Evolutionary conservation across 257 asterid genomes (phyloP), one percentile per base, ranked within the genome.

Genomic region (Capsicum baccatum): DNA sequence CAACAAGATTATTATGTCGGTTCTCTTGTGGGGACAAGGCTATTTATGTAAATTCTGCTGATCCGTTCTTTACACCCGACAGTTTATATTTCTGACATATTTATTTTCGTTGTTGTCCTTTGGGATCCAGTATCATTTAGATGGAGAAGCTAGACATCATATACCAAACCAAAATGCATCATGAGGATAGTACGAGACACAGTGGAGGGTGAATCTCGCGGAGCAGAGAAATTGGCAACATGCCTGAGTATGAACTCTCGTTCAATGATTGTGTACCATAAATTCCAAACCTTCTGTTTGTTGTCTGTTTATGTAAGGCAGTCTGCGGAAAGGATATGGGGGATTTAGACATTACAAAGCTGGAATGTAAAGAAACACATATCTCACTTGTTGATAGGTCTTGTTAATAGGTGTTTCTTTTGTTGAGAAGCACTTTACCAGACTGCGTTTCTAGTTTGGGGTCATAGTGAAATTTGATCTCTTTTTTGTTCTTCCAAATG

Each of bases 61-160:
- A 13, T 52, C 60, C 48, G 4, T 15, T 52, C 63, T 52, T 26
- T 50, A 76, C 56, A 76, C 21, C n/a, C 7, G 44, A 50, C 60
- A 50, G 50, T 21, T 13, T 21, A 52, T 52, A 76, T 76, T 54
- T 78, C 48, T 78, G 33, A 74, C 50, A 21, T 26, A 7, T 70
- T 42, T 67, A 70, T 42, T 42, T 71, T 71, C 37, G 4, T 78
- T 54, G 64, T 33, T 78, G 64, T 54, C 47, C 47, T 15, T 54
- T 78, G 82, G 6, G 9, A 54, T 78, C 82, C 82, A 78, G 82
- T 78, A 78, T 78, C 82, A 78, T 78, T 78, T 78, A 64, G 82
- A 54, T 8, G 82, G 82, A 78, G 82, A 78, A 55, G 64, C 64
- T 26, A 78, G 50, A 39, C 82, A 26, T 26, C 82, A 54, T 78